A percentile compares a stretch with the other conserved stretches of the same genome.
Conservation (phyloP, 2,329 filamentous ascomycete genomes). For the Cladosporium sp. region DNA sequence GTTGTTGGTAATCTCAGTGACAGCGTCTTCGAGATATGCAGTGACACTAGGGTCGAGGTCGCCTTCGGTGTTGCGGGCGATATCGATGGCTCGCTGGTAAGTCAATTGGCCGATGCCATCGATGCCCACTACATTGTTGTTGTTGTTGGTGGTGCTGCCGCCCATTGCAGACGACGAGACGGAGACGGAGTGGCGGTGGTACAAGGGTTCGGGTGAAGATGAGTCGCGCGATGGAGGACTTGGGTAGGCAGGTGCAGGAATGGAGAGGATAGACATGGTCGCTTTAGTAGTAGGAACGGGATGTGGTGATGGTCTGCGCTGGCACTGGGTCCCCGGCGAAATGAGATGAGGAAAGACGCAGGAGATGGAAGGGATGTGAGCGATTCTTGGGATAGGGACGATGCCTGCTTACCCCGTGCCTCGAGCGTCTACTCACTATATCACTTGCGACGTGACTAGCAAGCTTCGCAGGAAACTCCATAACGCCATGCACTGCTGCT, state of each 20-base stretch:
- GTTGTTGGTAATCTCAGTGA: conserved; percentile 66
- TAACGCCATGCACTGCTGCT: conserved; percentile 11
- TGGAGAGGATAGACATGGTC: conserved; percentile 18
- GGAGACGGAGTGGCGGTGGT: conserved; percentile 5
- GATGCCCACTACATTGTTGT: conserved; percentile 33
- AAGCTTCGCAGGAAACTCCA: conserved; percentile 14
- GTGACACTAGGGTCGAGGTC: conserved; percentile 64
- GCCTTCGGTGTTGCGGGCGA: conserved; percentile 71
- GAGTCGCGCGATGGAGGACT: conserved; percentile 30
- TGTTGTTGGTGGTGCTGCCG: conserved; percentile 35
- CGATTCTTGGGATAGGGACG: conserved; percentile 16
- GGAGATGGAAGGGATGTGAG: conserved; percentile 13
- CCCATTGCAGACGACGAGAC: conserved; percentile 38
- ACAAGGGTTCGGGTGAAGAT: conserved; percentile 21
- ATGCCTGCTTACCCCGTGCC: conserved; percentile 20
- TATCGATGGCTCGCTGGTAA: conserved; percentile 70
- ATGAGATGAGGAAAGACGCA: conserved; percentile 14
- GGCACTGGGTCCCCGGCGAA: conserved; percentile 10
- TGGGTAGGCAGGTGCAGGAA: conserved; percentile 29
- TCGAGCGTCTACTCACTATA: conserved; percentile 19
- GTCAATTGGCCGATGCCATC: conserved; percentile 44
- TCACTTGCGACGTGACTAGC: conserved; percentile 19
- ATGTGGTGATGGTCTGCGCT: conserved; percentile 19
- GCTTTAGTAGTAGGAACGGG: conserved; percentile 11
- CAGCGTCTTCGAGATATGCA: conserved; percentile 64